phyloP scores from a whole-genome alignment of 306 rosid species.

The Argentina anserina region DNA sequence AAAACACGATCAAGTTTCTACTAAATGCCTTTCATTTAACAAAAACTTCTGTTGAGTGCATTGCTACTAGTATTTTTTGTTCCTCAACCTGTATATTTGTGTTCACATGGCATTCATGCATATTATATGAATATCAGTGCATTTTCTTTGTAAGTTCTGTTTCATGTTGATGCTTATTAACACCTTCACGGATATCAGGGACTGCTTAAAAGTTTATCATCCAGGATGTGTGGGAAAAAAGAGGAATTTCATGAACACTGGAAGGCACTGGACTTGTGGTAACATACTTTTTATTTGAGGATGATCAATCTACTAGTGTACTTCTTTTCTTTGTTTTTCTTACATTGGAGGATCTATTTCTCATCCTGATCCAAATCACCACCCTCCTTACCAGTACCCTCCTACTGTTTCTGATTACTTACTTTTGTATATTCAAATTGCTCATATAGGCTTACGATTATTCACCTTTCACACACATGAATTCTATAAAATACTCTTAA shows the following conservation, averaged over 20 bases:
- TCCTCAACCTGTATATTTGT: neutral
- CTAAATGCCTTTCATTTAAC: neutral
- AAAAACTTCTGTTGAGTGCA: neutral
- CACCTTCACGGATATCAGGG: slow-evolving; percentile 30
- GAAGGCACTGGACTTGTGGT: slow-evolving; percentile 56
- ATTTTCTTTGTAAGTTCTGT: neutral
- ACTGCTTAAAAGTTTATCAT: slow-evolving; percentile 67
- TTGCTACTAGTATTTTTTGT: neutral
- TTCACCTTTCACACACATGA: neutral
- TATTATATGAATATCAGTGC: no score
- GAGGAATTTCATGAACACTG: slow-evolving; percentile 3
- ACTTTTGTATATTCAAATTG: neutral
- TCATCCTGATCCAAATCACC: neutral
- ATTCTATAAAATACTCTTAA: neutral
- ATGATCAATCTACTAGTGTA: neutral
- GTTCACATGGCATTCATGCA: neutral
- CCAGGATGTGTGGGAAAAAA: slow-evolving; percentile 36
- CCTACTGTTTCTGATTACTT: neutral
- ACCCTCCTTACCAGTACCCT: neutral
- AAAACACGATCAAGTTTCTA: neutral
- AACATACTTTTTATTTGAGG: slow-evolving; percentile 17
- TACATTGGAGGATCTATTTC: neutral
- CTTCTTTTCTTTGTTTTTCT: neutral
- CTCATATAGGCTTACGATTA: neutral
- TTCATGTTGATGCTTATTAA: neutral